A percentile compares a stretch with the other conserved stretches of the same genome.
phyloP scores from a whole-genome alignment of 1,139 yeast genomes.

The Geotrichum phurueaensis region DNA sequence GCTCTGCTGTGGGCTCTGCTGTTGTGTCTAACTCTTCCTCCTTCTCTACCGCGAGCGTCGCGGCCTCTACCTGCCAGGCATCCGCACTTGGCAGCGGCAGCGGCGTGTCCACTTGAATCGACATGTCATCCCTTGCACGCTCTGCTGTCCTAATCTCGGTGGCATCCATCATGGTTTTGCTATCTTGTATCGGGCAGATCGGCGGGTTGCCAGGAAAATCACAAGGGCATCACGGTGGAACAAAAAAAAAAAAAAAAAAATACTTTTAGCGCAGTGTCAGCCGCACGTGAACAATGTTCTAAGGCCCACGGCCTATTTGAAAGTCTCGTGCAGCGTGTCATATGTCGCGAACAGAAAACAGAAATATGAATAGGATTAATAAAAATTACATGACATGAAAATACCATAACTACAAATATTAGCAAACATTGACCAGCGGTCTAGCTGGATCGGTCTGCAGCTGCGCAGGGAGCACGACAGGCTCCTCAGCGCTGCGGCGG shows the following conservation, averaged over 20 bases:
- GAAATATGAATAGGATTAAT: background rate
- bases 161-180: background rate
- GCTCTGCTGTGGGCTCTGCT: background rate
- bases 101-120: too few species aligned
- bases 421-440: background rate
- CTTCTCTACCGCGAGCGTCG: background rate
- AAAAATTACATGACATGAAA: too few species aligned
- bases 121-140: too few species aligned
- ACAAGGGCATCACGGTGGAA: background rate
- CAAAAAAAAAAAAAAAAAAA: background rate
- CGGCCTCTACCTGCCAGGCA: background rate
- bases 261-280: background rate
- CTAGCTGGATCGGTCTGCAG: background rate
- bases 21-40: background rate
- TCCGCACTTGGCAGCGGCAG: too few species aligned
- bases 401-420: too few species aligned
- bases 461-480: background rate
- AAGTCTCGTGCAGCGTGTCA: background rate
- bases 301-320: background rate
- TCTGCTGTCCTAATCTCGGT: background rate
- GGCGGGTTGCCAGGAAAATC: background rate
- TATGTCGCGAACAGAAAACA: too few species aligned
- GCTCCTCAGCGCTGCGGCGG: background rate
- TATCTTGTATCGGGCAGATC: background rate
- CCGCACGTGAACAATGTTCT: background rate